Evolutionary conservation across 768 basidiomycete species (phyloP).

Genomic region (Tephrocybe sp.): DNA sequence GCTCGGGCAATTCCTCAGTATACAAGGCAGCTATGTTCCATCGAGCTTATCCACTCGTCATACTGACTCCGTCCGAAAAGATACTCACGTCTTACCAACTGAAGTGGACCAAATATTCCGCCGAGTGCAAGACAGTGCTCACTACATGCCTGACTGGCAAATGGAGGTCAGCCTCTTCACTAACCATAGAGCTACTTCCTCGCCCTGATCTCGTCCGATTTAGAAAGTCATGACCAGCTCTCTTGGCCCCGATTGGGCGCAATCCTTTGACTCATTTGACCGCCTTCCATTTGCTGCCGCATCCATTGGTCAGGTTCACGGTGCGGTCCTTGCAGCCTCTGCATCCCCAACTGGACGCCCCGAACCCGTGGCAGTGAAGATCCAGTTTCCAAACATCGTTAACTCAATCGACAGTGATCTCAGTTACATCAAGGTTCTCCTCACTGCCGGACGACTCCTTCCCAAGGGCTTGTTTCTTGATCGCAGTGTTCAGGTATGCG

Average conservation of each 20-base stretch:
- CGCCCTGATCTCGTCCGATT: not conserved
- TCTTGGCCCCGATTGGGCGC: slow-evolving; percentile 74
- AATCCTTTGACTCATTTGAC: slow-evolving; percentile 72
- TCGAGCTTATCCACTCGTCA: not conserved
- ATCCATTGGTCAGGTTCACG: slow-evolving; percentile 96
- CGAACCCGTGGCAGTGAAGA: slow-evolving; percentile 75
- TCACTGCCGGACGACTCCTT: slow-evolving; percentile 78
- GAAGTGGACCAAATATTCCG: slow-evolving; percentile 89
- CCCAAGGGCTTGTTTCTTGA: slow-evolving; percentile 92
- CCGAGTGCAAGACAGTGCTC: slow-evolving; percentile 90
- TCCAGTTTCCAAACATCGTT: slow-evolving; percentile 93
- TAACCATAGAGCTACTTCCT: not conserved
- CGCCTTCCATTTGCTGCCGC: slow-evolving; percentile 92
- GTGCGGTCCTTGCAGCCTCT: slow-evolving; percentile 56
- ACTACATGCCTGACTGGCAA: slow-evolving; percentile 99
- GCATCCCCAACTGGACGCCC: slow-evolving; percentile 54
- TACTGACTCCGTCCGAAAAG: slow-evolving; percentile 37
- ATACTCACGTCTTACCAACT: slow-evolving; percentile 84
- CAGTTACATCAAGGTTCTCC: slow-evolving; percentile 77
- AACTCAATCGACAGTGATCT: slow-evolving; percentile 87
- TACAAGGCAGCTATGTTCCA: slow-evolving; percentile 58
- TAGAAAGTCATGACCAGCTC: slow-evolving; percentile 74
- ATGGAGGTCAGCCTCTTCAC: slow-evolving; percentile 68
- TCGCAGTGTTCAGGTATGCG: slow-evolving; percentile 69
- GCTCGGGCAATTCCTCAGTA: slow-evolving; percentile 95